These are phyloP conservation scores for Fusarium longipes DNA, from an alignment of 2,329 filamentous ascomycete species.

Conservation along the genomic window DNA sequence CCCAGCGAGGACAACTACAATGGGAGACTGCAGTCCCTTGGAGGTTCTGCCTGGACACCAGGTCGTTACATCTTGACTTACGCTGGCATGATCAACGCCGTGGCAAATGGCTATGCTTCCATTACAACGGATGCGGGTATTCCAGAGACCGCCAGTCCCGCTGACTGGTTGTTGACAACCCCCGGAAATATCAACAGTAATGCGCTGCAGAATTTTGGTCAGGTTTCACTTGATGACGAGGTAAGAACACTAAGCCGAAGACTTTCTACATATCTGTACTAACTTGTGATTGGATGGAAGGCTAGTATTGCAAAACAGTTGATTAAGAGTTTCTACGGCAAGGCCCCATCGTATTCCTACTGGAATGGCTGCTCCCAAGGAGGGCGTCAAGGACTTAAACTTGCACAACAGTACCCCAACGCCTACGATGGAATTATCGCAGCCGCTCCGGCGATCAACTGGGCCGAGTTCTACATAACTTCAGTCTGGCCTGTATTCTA, in stretches of 20 bases:
- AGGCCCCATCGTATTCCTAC: neutral
- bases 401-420: slow-evolving; percentile 7
- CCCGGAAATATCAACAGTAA: neutral
- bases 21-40: neutral
- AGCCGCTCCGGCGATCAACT: neutral
- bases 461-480: slow-evolving; percentile 1
- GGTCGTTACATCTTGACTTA: neutral
- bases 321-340: neutral
- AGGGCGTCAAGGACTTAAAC: neutral
- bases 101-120: neutral
- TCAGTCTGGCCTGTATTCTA: slow-evolving; percentile 19
- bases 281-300: neutral
- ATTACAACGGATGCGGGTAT: neutral
- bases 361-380: neutral
- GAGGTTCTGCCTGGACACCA: neutral
- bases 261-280: neutral
- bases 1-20: neutral
- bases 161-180: neutral
- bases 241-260: neutral
- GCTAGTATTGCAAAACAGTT: neutral
- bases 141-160: neutral
- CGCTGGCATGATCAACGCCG: neutral
- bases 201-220: neutral
- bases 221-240: neutral
- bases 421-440: neutral